Conservation (phyloP, 2,329 filamentous ascomycete species). For the Penicillium palitans region DNA sequence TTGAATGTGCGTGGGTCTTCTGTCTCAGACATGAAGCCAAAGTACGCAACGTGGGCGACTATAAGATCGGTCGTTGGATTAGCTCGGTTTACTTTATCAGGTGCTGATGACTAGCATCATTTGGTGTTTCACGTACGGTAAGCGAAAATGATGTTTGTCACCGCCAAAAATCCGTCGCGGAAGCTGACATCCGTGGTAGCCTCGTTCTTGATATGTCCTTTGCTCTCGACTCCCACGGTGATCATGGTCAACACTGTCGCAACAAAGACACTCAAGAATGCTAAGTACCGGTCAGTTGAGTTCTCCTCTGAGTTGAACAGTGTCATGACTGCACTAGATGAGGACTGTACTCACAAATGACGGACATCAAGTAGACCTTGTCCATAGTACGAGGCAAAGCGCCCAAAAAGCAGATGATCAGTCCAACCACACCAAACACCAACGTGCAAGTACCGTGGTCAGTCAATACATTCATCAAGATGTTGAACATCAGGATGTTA, state of each 20-base stretch:
- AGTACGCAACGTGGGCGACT: constrained; percentile 65
- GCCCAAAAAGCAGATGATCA: constrained; percentile 59
- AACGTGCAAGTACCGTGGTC: constrained; percentile 63
- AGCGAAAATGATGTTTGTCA: constrained; percentile 69
- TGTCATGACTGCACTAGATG: no score
- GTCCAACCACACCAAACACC: constrained; percentile 60
- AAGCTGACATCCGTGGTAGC: constrained; percentile 47
- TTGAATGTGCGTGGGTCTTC: constrained; percentile 60
- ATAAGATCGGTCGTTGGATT: not conserved
- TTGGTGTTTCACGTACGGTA: constrained; percentile 49
- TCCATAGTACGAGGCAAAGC: constrained; percentile 63
- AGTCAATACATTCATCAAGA: constrained; percentile 66
- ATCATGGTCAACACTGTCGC: constrained; percentile 68
- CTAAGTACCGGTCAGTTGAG: constrained; percentile 29
- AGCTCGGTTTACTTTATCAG: not conserved
- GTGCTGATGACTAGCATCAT: not conserved
- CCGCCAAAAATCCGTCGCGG: constrained; percentile 58
- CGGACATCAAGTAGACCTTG: constrained; percentile 61
- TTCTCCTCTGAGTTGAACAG: not conserved
- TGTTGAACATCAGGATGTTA: constrained; percentile 69
- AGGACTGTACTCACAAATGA: constrained; percentile 49
- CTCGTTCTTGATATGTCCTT: constrained; percentile 38
- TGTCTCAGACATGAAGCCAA: constrained; percentile 65
- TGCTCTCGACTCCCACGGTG: constrained; percentile 57
- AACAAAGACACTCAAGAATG: constrained; percentile 62